These are phyloP conservation scores for Phialophora tarda DNA, from an alignment of 2,329 filamentous ascomycete genomes.

Conservation along the genomic window DNA sequence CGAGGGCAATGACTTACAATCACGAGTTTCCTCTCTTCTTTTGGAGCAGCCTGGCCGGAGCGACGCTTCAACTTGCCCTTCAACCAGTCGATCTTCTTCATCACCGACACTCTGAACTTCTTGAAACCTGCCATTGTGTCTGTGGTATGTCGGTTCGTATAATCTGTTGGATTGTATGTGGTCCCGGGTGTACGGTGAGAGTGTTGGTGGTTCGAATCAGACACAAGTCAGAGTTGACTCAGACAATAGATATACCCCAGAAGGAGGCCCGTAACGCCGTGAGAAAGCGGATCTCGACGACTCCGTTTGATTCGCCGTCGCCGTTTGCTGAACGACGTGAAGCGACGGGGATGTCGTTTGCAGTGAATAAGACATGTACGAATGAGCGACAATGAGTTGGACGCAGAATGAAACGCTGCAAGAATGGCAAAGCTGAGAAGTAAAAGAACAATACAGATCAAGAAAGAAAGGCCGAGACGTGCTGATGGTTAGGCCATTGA, in stretches of 20 bases:
- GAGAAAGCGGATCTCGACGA: conserved; percentile 1
- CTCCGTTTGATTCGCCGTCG: conserved; percentile 4
- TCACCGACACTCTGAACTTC: conserved; percentile 16
- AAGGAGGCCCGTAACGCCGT: background rate
- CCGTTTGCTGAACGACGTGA: background rate
- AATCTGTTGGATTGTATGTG: background rate
- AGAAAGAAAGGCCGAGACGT: background rate
- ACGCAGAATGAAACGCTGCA: conserved; percentile 1
- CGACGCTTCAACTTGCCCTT: conserved; percentile 8
- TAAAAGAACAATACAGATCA: conserved; percentile 7
- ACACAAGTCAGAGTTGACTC: conserved; percentile 5
- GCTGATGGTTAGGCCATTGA: conserved; percentile 10
- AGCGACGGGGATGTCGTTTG: conserved; percentile 1
- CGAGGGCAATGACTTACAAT: conserved; percentile 17
- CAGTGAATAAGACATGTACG: background rate
- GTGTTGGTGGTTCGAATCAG: conserved; percentile 3
- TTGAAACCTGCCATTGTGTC: conserved; percentile 18
- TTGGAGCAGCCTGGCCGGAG: conserved; percentile 20
- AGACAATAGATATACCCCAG: background rate
- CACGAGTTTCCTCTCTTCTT: conserved; percentile 21
- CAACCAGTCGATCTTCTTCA: conserved; percentile 27
- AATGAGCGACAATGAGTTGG: conserved; percentile 10
- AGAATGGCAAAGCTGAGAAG: background rate
- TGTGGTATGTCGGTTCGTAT: background rate
- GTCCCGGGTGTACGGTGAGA: background rate